A percentile compares a stretch with the other conserved stretches of the same genome.
These are phyloP conservation scores for Hirschioporus abietinus DNA, from an alignment of 768 basidiomycete genomes.

Conservation along the genomic window DNA sequence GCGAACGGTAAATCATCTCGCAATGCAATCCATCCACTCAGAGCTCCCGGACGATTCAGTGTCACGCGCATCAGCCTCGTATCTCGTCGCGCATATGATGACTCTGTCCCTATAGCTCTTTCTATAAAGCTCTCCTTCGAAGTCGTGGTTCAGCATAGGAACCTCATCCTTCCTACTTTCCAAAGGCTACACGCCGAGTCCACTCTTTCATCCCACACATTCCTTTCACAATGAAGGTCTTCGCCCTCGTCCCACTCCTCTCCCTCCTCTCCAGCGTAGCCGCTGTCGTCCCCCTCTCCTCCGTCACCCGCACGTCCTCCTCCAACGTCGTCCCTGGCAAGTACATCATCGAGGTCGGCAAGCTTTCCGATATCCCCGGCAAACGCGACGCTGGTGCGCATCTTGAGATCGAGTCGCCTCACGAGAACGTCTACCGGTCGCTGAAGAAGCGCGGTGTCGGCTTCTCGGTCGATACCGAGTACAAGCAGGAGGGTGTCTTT, in stretches of 20 bases:
- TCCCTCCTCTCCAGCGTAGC: slow-evolving; percentile 3
- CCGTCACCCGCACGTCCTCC: slow-evolving; percentile 10
- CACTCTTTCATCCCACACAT: background rate
- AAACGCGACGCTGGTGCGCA: slow-evolving; percentile 17
- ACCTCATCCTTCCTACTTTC: background rate
- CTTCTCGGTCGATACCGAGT: slow-evolving; percentile 47
- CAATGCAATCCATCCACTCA: no score
- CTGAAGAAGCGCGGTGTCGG: slow-evolving; percentile 40
- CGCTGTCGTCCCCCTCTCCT: slow-evolving; percentile 46
- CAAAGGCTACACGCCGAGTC: background rate
- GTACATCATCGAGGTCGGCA: slow-evolving; percentile 39
- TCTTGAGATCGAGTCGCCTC: slow-evolving; percentile 29
- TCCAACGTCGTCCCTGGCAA: slow-evolving; percentile 29
- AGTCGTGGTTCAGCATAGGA: background rate
- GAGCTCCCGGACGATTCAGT: no score
- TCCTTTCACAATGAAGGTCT: slow-evolving; percentile 4
- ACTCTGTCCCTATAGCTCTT: background rate
- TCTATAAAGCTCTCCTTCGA: background rate
- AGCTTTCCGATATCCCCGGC: slow-evolving; percentile 18
- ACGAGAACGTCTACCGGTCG: slow-evolving; percentile 43
- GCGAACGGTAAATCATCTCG: background rate
- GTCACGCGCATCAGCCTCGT: background rate
- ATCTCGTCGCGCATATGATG: background rate
- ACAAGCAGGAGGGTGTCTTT: slow-evolving; percentile 47
- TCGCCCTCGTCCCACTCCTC: background rate